phyloP scores from a whole-genome alignment of 805 yeast genomes.

The Diddensiella transvaalensis region DNA sequence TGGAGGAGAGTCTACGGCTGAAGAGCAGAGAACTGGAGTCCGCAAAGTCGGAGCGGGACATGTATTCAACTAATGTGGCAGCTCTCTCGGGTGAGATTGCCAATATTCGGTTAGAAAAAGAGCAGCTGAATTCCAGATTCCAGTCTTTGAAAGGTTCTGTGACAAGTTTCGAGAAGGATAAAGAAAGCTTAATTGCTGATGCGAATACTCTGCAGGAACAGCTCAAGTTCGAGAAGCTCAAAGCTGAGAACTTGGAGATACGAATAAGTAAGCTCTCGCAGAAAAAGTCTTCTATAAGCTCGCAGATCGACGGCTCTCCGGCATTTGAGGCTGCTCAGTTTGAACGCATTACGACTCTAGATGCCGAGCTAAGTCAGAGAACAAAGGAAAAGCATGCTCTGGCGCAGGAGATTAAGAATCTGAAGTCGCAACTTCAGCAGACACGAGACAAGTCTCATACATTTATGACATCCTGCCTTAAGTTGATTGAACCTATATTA shows the following conservation, averaged over 20 bases:
- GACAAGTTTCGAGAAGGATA: neutral
- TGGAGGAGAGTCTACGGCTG: neutral
- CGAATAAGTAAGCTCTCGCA: neutral
- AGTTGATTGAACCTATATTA: neutral
- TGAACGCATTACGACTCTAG: neutral
- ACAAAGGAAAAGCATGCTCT: neutral
- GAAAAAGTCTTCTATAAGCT: neutral
- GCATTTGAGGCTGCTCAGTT: neutral
- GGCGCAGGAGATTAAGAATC: neutral
- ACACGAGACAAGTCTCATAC: neutral
- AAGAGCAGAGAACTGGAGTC: neutral
- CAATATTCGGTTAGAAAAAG: neutral
- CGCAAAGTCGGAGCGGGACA: neutral
- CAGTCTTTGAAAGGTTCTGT: neutral
- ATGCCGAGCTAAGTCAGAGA: neutral
- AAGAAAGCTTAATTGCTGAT: neutral
- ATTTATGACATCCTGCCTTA: neutral
- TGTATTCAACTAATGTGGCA: neutral
- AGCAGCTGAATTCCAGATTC: neutral
- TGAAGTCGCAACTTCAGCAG: neutral
- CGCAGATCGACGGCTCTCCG: constrained; percentile 1
- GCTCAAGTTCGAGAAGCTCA: neutral
- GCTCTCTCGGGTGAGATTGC: neutral
- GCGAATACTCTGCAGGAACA: neutral
- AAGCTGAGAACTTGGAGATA: neutral